Evolutionary conservation across 495 filamentous ascomycete species (phyloP).

Genomic region (Evernia prunastri): DNA sequence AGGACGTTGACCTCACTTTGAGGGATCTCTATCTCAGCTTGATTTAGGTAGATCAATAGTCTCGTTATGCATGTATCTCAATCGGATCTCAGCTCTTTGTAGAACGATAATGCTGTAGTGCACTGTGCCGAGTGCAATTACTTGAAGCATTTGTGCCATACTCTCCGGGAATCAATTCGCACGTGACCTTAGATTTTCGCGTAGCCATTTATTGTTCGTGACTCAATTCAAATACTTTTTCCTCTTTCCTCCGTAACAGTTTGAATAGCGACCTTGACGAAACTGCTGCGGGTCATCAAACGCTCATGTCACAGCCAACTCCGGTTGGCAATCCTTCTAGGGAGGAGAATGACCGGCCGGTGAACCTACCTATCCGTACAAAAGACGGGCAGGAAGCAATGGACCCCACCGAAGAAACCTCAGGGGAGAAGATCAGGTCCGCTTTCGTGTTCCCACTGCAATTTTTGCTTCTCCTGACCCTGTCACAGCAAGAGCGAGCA

Average conservation of each 20-base stretch:
- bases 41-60: too few relatives aligned
- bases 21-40: too few relatives aligned
- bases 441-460: not conserved
- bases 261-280: not conserved
- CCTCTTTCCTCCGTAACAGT: not conserved
- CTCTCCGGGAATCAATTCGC: not conserved
- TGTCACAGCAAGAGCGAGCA: conserved; percentile 74
- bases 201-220: not conserved
- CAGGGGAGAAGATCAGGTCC: conserved; percentile 61
- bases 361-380: conserved; percentile 63
- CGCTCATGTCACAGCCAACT: conserved; percentile 25
- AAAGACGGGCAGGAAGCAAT: conserved; percentile 1
- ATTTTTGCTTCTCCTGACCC: not conserved
- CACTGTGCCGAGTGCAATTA: too few relatives aligned
- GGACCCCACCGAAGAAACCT: conserved; percentile 61
- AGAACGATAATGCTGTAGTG: too few relatives aligned
- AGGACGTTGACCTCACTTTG: too few relatives aligned
- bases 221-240: not conserved
- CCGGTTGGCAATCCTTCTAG: conserved; percentile 33
- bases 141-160: too few relatives aligned
- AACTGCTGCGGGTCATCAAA: not conserved
- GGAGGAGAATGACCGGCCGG: conserved; percentile 48
- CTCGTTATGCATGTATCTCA: too few relatives aligned
- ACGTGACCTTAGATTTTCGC: not conserved
- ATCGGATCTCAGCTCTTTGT: too few relatives aligned